Percentiles rank a stretch among this genome's conserved stretches.
Conservation (phyloP, 1,139 yeast genomes). For the Taphrina populina region DNA sequence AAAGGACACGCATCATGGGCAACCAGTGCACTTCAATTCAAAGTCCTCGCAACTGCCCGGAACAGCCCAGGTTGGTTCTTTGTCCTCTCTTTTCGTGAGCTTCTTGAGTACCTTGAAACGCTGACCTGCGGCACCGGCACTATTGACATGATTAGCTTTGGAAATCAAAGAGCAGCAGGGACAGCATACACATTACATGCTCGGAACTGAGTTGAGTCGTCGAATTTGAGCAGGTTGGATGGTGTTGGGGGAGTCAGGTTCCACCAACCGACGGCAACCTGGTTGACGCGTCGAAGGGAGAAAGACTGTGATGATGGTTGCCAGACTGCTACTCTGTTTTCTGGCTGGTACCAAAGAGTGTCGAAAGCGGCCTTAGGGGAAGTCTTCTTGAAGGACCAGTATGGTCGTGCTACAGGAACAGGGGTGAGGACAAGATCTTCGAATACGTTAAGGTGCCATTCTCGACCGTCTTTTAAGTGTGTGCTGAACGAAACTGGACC, state of each 20-base stretch:
- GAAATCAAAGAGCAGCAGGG: too few species aligned
- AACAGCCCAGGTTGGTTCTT: not conserved
- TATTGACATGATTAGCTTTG: too few species aligned
- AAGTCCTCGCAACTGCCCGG: not conserved
- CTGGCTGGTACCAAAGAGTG: not conserved
- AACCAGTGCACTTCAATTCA: not conserved
- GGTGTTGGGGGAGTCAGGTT: not conserved
- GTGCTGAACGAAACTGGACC: too few species aligned
- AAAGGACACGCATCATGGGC: too few species aligned
- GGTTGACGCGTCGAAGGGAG: not conserved
- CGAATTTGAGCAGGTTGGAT: not conserved
- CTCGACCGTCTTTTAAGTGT: not conserved
- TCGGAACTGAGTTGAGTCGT: not conserved
- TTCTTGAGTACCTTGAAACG: not conserved
- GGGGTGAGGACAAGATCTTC: not conserved
- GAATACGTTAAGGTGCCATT: not conserved
- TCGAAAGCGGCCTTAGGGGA: not conserved
- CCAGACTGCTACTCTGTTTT: not conserved
- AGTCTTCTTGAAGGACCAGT: conserved; percentile 4
- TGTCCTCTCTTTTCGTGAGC: not conserved
- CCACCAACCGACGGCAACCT: not conserved
- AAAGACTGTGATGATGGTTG: not conserved
- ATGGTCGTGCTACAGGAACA: not conserved
- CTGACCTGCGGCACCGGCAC: not conserved
- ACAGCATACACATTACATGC: not conserved